Conservation (phyloP, 129 eudicot species). For the Saposhnikovia divaricata region DNA sequence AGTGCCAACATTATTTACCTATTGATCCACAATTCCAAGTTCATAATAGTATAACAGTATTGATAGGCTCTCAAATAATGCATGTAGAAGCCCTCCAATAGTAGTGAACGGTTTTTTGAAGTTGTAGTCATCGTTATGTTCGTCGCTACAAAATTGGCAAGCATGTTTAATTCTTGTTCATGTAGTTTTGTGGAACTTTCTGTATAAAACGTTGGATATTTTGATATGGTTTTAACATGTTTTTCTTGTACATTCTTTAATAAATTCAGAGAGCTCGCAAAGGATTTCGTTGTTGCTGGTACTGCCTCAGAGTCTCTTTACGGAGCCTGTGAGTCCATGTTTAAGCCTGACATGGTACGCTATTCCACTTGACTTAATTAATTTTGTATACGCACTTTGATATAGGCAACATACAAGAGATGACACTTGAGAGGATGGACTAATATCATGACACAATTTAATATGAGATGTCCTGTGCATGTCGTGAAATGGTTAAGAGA, state of each 20-base stretch:
- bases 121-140: background rate
- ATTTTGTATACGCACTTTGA: too few species aligned
- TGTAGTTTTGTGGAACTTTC: background rate
- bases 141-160: background rate
- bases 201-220: background rate
- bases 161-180: background rate
- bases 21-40: background rate
- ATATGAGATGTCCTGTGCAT: background rate
- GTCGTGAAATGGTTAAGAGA: background rate
- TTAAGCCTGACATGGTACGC: slow-evolving; percentile 93
- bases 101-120: background rate
- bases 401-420: background rate
- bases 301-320: slow-evolving; percentile 94
- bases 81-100: background rate
- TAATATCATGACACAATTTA: background rate
- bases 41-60: background rate
- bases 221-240: background rate
- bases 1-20: background rate
- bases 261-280: slow-evolving; percentile 77
- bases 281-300: slow-evolving; percentile 96
- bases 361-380: background rate
- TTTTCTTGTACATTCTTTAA: background rate
- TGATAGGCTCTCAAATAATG: background rate
- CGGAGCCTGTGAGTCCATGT: slow-evolving; percentile 98
- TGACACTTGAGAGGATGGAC: background rate